Evolutionary conservation across 805 yeast species (phyloP), one percentile per base, ranked within the genome.

Genomic region (Wickerhamomyces bovis): DNA sequence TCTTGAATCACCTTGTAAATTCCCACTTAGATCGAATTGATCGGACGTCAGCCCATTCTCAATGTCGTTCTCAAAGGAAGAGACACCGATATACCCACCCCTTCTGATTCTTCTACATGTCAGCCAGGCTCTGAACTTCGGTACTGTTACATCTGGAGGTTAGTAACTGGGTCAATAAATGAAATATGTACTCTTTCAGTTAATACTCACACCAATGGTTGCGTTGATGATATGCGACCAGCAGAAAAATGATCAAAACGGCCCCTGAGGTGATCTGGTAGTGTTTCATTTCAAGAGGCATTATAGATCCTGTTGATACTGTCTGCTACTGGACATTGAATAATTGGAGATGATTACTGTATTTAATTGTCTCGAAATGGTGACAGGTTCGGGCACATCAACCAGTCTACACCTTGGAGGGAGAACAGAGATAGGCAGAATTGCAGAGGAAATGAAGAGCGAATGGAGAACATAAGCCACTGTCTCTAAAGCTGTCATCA

Each of bases 11-110:
- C 62, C 63, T 13, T 72, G 64, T 51, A 76, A 76, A 41, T 75
- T 71, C 3, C 66, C 52, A 3, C 57, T 53, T 11, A 86, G 58
- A 60, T 82, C 77, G 56, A 86, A 86, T 26, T 68, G 73, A 38
- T 65, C 68, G 5, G 92, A 84, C 25, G 72, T 66, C 21, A 86
- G 62, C 0, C 92, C 92, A 8, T 67, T 64, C 41, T 77, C 79
- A 11, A 75, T 55, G 55, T 82, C 87, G n/a, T 68, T 67, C 22
- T 60, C 56, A 56, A 75, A 75, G 1, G 66, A 57, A 4, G 61
- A 56, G 20, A 67, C 42, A 3, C 50, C 44, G 10, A 46, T 52
- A 16, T 55, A 53, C 1, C 64, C 61, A 5, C 61, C 64, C 1
- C 62, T 42, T 13, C 64, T 48, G 16, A 60, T 55, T 36, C 57